A percentile compares a stretch with the other conserved stretches of the same genome.
Conservation (phyloP, 495 filamentous ascomycete species). For the Neurospora intermedia region DNA sequence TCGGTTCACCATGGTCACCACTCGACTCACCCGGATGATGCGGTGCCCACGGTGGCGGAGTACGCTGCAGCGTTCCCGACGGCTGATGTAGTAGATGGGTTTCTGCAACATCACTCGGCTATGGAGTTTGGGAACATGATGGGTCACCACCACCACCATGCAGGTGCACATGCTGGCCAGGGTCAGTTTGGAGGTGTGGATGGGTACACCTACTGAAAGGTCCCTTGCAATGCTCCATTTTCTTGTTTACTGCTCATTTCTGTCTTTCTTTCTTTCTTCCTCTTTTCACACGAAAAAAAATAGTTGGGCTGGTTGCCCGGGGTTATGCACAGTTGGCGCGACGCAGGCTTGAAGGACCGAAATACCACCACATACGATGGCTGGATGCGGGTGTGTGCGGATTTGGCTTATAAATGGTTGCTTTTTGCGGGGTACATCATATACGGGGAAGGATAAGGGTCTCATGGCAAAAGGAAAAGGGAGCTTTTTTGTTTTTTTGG, state of each 20-base stretch:
- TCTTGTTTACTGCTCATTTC: neutral
- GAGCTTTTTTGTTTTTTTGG: neutral
- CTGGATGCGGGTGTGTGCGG: neutral
- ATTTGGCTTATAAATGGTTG: neutral
- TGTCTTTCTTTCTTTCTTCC: neutral
- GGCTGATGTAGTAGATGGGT: slow-evolving; percentile 18
- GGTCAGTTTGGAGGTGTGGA: slow-evolving; percentile 1
- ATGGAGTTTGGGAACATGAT: slow-evolving; percentile 6
- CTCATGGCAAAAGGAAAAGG: neutral
- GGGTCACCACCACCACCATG: slow-evolving; percentile 6
- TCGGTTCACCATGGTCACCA: neutral
- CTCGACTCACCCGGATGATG: neutral
- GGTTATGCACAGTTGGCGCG: neutral
- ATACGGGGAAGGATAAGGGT: neutral
- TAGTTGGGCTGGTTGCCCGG: neutral
- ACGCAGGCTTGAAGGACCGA: neutral
- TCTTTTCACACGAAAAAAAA: neutral
- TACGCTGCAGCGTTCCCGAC: slow-evolving; percentile 9
- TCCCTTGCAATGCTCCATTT: neutral
- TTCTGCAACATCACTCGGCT: slow-evolving; percentile 10
- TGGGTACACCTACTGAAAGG: slow-evolving; percentile 7
- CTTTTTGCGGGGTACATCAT: neutral
- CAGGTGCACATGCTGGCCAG: neutral
- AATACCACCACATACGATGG: neutral
- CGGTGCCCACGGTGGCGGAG: neutral